Conservation (phyloP, 1,284 basidiomycete species). For the Moniliophthora roreri region DNA sequence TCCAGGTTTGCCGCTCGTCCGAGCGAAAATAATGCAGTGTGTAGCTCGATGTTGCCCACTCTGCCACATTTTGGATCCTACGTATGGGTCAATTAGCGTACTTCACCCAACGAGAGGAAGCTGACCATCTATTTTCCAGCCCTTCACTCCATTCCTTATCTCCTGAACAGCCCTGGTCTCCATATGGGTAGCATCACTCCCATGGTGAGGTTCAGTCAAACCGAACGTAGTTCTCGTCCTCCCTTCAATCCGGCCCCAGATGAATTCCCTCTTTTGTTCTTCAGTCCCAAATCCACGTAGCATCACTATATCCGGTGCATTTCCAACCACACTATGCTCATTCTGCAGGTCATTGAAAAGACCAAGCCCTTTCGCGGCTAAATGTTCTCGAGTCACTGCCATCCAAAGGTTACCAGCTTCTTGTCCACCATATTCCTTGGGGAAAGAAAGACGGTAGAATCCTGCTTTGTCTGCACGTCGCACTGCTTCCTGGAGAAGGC, state of each 20-base stretch:
- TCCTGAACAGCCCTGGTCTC: slow-evolving; percentile 10
- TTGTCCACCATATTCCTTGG: slow-evolving; percentile 12
- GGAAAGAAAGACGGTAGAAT: slow-evolving; percentile 9
- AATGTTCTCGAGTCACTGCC: slow-evolving; percentile 11
- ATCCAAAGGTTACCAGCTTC: slow-evolving; percentile 10
- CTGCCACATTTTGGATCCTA: slow-evolving; percentile 7
- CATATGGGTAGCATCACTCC: slow-evolving; percentile 13
- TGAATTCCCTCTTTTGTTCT: slow-evolving; percentile 11
- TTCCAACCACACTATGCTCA: slow-evolving; percentile 12
- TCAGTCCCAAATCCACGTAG: slow-evolving; percentile 8
- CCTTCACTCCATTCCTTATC: slow-evolving; percentile 1
- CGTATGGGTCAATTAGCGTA: not conserved
- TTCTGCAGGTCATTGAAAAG: slow-evolving; percentile 13
- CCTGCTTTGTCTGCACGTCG: slow-evolving; percentile 10
- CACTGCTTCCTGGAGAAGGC: slow-evolving; percentile 4
- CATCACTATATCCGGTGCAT: slow-evolving; percentile 11
- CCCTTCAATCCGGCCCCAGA: slow-evolving; percentile 10
- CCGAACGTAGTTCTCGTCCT: slow-evolving; percentile 10
- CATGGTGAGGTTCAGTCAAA: slow-evolving; percentile 10
- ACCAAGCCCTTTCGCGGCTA: slow-evolving; percentile 11
- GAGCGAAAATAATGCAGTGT: slow-evolving; percentile 12
- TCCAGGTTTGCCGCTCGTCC: slow-evolving; percentile 7
- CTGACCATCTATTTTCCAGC: slow-evolving; percentile 9
- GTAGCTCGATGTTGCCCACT: slow-evolving; percentile 10
- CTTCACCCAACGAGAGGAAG: not conserved